Evolutionary conservation across 352 stramenopile genomes (phyloP), one percentile per base, ranked within the genome.

Genomic region (Peronospora farinosa): DNA sequence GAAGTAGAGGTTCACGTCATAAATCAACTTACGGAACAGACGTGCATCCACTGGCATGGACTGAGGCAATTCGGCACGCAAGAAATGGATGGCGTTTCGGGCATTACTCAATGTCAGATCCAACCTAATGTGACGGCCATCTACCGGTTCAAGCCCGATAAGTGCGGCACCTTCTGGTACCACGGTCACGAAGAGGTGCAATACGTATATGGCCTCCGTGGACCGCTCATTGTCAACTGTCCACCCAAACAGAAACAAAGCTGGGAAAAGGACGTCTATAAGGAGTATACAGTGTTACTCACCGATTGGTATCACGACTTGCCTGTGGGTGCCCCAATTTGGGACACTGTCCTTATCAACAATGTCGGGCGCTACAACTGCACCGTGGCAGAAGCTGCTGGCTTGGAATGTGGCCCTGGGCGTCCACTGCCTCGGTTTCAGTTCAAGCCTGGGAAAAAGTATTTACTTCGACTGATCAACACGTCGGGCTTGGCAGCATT

Each of bases 31-130:
- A 66, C 59, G 47, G 54, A 69, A 46, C 41, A 57, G 33, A 73
- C 65, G 50, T 70, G 65, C 25, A 66, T 78, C 31, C 69, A 78
- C n/a, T 78, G 65, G 69, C 69, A 78, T 33, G 69, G 69, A 13
- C 32, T 78, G 13, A 52, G 32, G 16, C 69, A 78, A 48, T 60
- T 64, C 44, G 54, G 57, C 8, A 76, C 64, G 0, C 58, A 71
- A 31, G 66, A 73, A 37, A 75, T 74, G 69, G 69, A 78, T 37
- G 69, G 69, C 5, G 41, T 65, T 21, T 78, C 69, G 0, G 62
- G 63, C 40, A 70, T 75, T 53, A 78, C 69, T 17, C 69, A 78
- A 33, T 78, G 69, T 44, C 55, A 62, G 35, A 78, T 78, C 40
- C 61, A 60, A 19, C 63, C 69, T 7, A 56, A 63, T 11, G 44